Percentiles rank a stretch among this genome's conserved stretches.
Evolutionary conservation across 139 green algal genomes (phyloP).

Genomic region (Marvania coccoides): DNA sequence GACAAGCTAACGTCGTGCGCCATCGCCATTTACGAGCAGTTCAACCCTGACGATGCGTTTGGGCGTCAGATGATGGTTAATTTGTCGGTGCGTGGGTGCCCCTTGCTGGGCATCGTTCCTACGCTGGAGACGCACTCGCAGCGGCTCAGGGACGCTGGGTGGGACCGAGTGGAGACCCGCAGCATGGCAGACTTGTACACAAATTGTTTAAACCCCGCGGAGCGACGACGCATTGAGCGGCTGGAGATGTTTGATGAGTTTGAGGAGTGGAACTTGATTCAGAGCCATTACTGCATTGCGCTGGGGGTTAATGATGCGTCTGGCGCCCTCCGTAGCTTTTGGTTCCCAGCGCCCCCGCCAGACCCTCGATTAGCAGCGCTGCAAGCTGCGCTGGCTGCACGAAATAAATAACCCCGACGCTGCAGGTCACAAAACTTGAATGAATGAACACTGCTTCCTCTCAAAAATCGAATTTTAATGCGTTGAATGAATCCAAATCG

Average conservation of each 20-base stretch:
- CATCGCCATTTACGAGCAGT: conserved; percentile 75
- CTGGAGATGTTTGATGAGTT: conserved; percentile 86
- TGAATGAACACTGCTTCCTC: neutral
- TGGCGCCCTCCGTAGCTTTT: no score
- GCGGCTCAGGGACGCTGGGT: conserved; percentile 47
- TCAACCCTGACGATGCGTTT: conserved; percentile 79
- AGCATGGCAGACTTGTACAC: conserved; percentile 75
- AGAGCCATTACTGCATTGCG: conserved; percentile 84
- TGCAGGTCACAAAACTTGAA: no score
- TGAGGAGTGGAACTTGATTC: conserved; percentile 94
- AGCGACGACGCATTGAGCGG: conserved; percentile 36
- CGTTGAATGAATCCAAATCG: no score
- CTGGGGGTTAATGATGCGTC: conserved; percentile 60
- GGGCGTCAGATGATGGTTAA: conserved; percentile 82
- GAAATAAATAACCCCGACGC: no score
- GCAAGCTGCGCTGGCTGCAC: neutral
- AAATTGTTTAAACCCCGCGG: conserved; percentile 35
- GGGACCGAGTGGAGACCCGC: conserved; percentile 34
- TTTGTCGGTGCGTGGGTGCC: conserved; percentile 71
- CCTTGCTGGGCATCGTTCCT: conserved; percentile 57
- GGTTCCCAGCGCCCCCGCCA: no score
- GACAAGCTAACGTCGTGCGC: conserved; percentile 32
- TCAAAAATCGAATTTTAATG: no score
- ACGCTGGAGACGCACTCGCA: conserved; percentile 47
- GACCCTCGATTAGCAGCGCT: neutral